phyloP scores from a whole-genome alignment of 257 asterid genomes.

The Solanum ossicruentum region DNA sequence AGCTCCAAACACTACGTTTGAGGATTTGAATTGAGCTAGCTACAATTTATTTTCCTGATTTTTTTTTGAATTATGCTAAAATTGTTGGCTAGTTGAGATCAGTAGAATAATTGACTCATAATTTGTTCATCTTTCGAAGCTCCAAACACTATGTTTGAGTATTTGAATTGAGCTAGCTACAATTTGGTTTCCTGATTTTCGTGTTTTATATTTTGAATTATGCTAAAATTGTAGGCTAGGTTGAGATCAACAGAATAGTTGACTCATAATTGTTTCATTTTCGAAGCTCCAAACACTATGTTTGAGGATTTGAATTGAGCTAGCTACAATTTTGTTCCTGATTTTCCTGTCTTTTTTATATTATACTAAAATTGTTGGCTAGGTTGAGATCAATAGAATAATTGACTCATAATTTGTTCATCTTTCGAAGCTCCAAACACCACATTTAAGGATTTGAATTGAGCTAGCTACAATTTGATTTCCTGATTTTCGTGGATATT shows the following conservation, averaged over 20 bases:
- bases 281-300: background rate
- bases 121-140: background rate
- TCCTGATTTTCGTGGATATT: background rate
- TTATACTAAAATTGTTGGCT: no score
- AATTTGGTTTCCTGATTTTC: background rate
- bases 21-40: background rate
- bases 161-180: background rate
- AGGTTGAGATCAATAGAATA: no score
- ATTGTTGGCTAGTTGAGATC: no score
- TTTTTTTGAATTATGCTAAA: background rate
- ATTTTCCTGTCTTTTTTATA: background rate
- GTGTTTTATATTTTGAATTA: background rate
- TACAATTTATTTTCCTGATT: background rate
- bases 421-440: background rate
- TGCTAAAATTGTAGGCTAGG: background rate
- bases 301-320: background rate
- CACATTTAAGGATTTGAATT: background rate
- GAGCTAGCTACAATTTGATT: background rate
- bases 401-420: no score
- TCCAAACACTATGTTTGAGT: background rate
- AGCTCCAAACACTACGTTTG: background rate
- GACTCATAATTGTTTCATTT: no score
- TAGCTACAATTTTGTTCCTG: background rate
- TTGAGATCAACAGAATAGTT: no score
- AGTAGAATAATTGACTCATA: no score